These are phyloP conservation scores for Fusarium marasasianum DNA, from an alignment of 2,329 filamentous ascomycete genomes.

Conservation along the genomic window DNA sequence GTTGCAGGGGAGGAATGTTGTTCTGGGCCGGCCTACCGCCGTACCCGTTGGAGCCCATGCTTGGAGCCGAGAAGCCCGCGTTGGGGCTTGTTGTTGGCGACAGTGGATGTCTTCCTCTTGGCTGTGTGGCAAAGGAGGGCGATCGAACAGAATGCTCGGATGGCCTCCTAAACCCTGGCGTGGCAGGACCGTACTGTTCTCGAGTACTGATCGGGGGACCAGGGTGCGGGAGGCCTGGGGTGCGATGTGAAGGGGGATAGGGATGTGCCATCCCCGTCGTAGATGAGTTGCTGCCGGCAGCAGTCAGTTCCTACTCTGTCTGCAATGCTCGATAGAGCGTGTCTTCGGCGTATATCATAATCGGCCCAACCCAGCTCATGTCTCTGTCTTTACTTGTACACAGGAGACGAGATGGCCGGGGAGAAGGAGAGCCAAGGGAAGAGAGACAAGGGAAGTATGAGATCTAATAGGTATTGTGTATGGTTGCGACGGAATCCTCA, in stretches of 20 bases:
- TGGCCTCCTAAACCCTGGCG: slow-evolving; percentile 60
- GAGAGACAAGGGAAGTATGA: neutral
- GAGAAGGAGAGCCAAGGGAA: neutral
- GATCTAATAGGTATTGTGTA: neutral
- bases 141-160: slow-evolving; percentile 62
- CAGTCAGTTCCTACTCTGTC: slow-evolving; percentile 34
- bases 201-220: slow-evolving; percentile 59
- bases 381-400: neutral
- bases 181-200: slow-evolving; percentile 63
- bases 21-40: slow-evolving; percentile 42
- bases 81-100: slow-evolving; percentile 62
- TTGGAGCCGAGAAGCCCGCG: slow-evolving; percentile 56
- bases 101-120: slow-evolving; percentile 61
- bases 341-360: slow-evolving; percentile 6
- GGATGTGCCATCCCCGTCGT: slow-evolving; percentile 67
- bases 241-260: slow-evolving; percentile 55
- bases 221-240: slow-evolving; percentile 62
- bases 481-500: neutral
- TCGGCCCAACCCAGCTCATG: slow-evolving; percentile 5
- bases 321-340: slow-evolving; percentile 4
- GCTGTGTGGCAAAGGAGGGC: slow-evolving; percentile 58
- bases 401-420: neutral
- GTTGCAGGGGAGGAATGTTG: slow-evolving; percentile 63
- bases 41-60: slow-evolving; percentile 60
- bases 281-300: slow-evolving; percentile 56